phyloP scores from a whole-genome alignment of 1,284 basidiomycete species.

The Pseudozyma sp. region DNA sequence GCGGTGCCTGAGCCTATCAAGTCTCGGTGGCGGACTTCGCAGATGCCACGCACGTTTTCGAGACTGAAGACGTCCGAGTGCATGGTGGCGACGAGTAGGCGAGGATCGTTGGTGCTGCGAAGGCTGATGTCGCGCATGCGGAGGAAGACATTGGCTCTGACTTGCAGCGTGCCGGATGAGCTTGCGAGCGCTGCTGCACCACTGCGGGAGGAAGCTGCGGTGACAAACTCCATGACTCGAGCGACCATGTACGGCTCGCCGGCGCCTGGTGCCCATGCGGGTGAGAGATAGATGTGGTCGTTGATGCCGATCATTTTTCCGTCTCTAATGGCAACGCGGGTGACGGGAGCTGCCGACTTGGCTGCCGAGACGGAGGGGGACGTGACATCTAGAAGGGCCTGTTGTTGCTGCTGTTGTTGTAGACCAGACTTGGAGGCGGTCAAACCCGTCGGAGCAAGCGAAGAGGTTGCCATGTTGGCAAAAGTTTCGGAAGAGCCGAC shows the following conservation, averaged over 20 bases:
- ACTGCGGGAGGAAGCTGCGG: conserved; percentile 77
- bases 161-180: conserved; percentile 70
- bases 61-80: conserved; percentile 94
- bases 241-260: conserved; percentile 88
- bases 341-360: conserved; percentile 49
- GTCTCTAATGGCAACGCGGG: conserved; percentile 53
- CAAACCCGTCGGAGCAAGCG: conserved; percentile 46
- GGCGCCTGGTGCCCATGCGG: conserved; percentile 87
- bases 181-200: conserved; percentile 76
- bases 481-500: neutral
- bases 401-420: conserved; percentile 49
- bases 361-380: conserved; percentile 28
- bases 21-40: conserved; percentile 91
- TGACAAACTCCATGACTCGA: conserved; percentile 94
- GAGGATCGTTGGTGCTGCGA: conserved; percentile 84
- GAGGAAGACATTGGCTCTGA: conserved; percentile 91
- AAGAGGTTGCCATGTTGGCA: conserved; percentile 37
- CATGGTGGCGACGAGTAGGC: conserved; percentile 90
- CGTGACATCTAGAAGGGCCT: conserved; percentile 41
- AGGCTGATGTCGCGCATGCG: conserved; percentile 88
- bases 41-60: conserved; percentile 87
- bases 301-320: conserved; percentile 63
- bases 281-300: conserved; percentile 94
- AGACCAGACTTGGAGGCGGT: conserved; percentile 43
- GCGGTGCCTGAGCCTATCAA: conserved; percentile 75